A percentile compares a stretch with the other conserved stretches of the same genome.
phyloP scores from a whole-genome alignment of 352 stramenopile species.

The Globisporangium lucens region DNA sequence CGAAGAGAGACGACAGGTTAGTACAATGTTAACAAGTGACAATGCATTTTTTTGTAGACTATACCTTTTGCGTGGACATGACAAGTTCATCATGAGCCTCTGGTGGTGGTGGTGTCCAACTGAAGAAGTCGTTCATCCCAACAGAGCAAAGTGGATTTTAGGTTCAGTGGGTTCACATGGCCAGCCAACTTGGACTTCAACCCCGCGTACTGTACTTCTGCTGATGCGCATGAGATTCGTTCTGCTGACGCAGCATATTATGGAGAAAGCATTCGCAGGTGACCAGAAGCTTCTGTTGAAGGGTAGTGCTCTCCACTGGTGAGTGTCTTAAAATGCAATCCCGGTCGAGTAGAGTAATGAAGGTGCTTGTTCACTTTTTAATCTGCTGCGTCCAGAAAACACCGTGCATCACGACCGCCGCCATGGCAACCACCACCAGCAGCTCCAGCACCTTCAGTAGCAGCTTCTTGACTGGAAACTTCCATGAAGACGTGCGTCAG shows the following conservation, averaged over 20 bases:
- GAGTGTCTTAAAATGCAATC: neutral
- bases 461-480: neutral
- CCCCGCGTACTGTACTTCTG: too few relatives aligned
- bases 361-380: neutral
- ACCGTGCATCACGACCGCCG: neutral
- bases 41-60: neutral
- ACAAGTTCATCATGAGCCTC: neutral
- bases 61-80: neutral
- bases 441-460: neutral
- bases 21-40: neutral
- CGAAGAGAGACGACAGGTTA: neutral
- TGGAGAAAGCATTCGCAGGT: neutral
- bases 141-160: neutral
- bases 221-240: neutral
- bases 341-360: neutral
- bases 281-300: neutral
- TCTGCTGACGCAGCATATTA: neutral
- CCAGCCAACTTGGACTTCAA: too few relatives aligned
- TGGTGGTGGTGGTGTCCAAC: neutral
- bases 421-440: neutral
- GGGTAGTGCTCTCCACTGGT: neutral
- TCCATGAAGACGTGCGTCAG: neutral
- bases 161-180: neutral
- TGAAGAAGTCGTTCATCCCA: neutral
- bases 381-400: neutral